Evolutionary conservation across 2,329 filamentous ascomycete genomes (phyloP).

Genomic region (Rhynchosporium secalis): DNA sequence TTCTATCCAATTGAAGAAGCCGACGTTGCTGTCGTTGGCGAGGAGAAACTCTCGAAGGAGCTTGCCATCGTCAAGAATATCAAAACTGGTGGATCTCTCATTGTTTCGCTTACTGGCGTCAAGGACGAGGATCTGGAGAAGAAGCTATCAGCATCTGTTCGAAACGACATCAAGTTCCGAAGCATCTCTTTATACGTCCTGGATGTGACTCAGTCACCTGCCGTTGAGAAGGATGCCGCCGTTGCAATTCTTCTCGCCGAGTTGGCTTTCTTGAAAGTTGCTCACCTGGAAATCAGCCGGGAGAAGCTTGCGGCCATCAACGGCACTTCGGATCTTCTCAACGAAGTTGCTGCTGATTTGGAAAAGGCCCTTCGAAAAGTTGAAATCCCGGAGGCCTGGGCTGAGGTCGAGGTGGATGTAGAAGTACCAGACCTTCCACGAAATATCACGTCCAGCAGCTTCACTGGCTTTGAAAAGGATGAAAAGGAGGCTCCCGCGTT

Average conservation of each 20-base stretch:
- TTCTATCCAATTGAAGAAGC: constrained; percentile 79
- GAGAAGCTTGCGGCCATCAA: constrained; percentile 66
- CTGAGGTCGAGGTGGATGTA: constrained; percentile 63
- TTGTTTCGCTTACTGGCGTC: constrained; percentile 74
- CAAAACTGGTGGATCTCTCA: constrained; percentile 68
- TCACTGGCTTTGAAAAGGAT: constrained; percentile 74
- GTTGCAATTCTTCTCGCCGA: constrained; percentile 70
- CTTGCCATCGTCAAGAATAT: constrained; percentile 72
- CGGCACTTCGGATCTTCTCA: constrained; percentile 49
- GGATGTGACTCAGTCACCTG: constrained; percentile 67
- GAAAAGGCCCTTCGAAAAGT: constrained; percentile 70
- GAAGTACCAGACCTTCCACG: constrained; percentile 55
- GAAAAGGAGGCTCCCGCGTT: constrained; percentile 67
- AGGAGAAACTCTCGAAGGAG: constrained; percentile 76
- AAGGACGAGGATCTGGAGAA: constrained; percentile 92
- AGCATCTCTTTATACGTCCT: constrained; percentile 71
- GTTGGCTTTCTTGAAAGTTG: constrained; percentile 79
- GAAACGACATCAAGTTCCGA: constrained; percentile 70
- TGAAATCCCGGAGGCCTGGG: constrained; percentile 79
- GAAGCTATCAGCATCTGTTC: constrained; percentile 69
- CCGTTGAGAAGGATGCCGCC: constrained; percentile 63
- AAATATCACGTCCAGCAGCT: constrained; percentile 76
- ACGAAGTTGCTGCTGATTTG: constrained; percentile 65
- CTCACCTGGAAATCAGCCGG: constrained; percentile 64
- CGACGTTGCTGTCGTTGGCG: constrained; percentile 75